These are phyloP conservation scores for Abortiporus biennis DNA, from an alignment of 1,284 basidiomycete genomes.

Conservation along the genomic window DNA sequence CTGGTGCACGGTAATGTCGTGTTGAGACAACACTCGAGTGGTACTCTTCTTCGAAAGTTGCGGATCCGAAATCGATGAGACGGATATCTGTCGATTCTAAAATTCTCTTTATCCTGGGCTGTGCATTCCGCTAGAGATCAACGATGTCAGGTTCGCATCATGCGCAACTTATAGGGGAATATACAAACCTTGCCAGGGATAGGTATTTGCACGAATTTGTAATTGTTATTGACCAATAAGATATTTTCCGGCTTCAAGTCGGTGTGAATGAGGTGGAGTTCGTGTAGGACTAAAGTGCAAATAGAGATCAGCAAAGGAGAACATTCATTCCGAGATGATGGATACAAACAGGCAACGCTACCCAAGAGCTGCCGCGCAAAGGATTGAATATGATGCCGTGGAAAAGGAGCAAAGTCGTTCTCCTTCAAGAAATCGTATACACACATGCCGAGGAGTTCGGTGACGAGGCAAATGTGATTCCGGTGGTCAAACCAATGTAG, in stretches of 20 bases:
- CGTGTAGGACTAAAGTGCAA: constrained; percentile 72
- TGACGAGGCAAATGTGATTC: constrained; percentile 98
- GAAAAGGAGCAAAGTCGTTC: constrained; percentile 96
- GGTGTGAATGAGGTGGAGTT: constrained; percentile 90
- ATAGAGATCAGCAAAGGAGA: constrained; percentile 9
- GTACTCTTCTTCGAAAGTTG: constrained; percentile 97
- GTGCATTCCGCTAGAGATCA: constrained; percentile 48
- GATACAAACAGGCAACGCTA: constrained; percentile 86
- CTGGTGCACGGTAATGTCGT: constrained; percentile 97
- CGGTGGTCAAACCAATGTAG: constrained; percentile 94
- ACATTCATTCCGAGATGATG: too few species aligned
- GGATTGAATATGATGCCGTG: constrained; percentile 91
- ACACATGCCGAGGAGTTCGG: constrained; percentile 94
- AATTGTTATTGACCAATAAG: constrained; percentile 86
- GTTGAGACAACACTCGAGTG: constrained; percentile 98
- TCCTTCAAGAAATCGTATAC: constrained; percentile 99
- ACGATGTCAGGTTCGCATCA: constrained; percentile 9
- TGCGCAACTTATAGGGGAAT: neutral
- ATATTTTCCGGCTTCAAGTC: constrained; percentile 99
- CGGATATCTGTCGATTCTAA: constrained; percentile 89
- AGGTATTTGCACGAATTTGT: constrained; percentile 49
- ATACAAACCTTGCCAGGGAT: constrained; percentile 50
- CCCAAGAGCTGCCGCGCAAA: constrained; percentile 91
- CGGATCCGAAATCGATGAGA: constrained; percentile 97
- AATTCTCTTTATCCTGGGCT: constrained; percentile 64